Evolutionary conservation across 2,329 filamentous ascomycete species (phyloP).

Genomic region (Ophiocordyceps robertsii): DNA sequence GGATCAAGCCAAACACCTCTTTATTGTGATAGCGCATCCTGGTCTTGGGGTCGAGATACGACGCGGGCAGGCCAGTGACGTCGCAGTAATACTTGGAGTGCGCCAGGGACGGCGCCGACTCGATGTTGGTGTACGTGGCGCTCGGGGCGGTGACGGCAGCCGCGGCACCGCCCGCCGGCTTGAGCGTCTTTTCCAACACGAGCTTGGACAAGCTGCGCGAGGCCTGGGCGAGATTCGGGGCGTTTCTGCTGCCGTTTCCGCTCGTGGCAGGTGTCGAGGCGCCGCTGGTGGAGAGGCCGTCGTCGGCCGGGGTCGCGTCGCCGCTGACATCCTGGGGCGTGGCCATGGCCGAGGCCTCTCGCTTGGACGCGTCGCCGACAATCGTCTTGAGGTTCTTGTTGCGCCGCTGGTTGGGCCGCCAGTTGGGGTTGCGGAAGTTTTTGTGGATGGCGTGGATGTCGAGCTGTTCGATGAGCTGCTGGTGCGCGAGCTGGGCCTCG

Average conservation of each 20-base stretch:
- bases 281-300: slow-evolving; percentile 42
- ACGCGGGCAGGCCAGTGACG: slow-evolving; percentile 80
- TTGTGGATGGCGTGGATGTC: slow-evolving; percentile 81
- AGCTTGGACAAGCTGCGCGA: slow-evolving; percentile 76
- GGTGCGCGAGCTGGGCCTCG: slow-evolving; percentile 67
- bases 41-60: slow-evolving; percentile 91
- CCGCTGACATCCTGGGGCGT: slow-evolving; percentile 67
- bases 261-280: slow-evolving; percentile 40
- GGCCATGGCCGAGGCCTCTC: slow-evolving; percentile 77
- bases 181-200: slow-evolving; percentile 71
- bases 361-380: slow-evolving; percentile 73
- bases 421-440: slow-evolving; percentile 78
- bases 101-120: slow-evolving; percentile 78
- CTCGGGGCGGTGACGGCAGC: slow-evolving; percentile 39
- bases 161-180: slow-evolving; percentile 17
- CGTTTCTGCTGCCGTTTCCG: slow-evolving; percentile 26
- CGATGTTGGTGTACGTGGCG: slow-evolving; percentile 92
- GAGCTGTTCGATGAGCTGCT: slow-evolving; percentile 75
- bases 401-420: slow-evolving; percentile 86
- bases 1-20: slow-evolving; percentile 78
- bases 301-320: slow-evolving; percentile 49
- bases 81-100: slow-evolving; percentile 89
- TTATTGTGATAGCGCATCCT: slow-evolving; percentile 83
- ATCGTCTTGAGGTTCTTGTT: slow-evolving; percentile 99
- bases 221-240: slow-evolving; percentile 73